These are phyloP conservation scores for Aspergillus baeticus DNA, from an alignment of 495 filamentous ascomycete species.

Conservation along the genomic window DNA sequence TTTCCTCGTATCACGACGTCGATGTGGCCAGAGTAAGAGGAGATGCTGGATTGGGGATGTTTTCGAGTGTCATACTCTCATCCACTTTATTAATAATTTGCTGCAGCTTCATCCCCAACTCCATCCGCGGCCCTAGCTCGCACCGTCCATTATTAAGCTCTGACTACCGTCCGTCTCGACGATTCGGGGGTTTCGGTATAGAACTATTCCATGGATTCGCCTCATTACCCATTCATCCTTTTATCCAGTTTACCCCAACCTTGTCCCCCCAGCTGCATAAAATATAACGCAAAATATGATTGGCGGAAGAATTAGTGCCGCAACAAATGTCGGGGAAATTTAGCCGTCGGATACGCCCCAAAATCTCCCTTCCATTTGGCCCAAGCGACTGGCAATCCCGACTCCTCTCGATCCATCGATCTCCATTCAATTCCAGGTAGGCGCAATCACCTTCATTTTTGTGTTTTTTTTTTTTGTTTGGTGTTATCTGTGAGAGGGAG, in stretches of 20 bases:
- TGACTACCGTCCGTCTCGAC: too few relatives aligned
- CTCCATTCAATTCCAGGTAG: background rate
- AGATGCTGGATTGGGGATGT: background rate
- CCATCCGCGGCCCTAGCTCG: too few relatives aligned
- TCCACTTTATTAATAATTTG: too few relatives aligned
- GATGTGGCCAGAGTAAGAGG: too few relatives aligned
- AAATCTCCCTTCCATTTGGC: constrained; percentile 9
- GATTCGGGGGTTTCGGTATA: too few relatives aligned
- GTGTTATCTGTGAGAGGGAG: background rate
- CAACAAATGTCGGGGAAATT: constrained; percentile 23
- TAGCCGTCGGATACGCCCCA: constrained; percentile 14
- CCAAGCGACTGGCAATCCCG: background rate
- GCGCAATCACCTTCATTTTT: background rate
- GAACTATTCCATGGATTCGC: too few relatives aligned
- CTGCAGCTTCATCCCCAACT: too few relatives aligned
- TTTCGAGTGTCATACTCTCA: too few relatives aligned
- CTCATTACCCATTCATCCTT: background rate
- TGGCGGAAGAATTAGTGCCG: constrained; percentile 39
- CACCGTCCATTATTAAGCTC: too few relatives aligned
- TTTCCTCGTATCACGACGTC: constrained; percentile 30
- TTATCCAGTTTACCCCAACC: constrained; percentile 5
- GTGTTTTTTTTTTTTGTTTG: too few relatives aligned
- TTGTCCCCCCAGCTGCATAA: background rate
- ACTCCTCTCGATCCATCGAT: constrained; percentile 7
- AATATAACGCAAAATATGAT: constrained; percentile 18